Base-by-base conservation (phyloP, 306 rosid genomes). In the Fragaria nilgerrensis region DNA sequence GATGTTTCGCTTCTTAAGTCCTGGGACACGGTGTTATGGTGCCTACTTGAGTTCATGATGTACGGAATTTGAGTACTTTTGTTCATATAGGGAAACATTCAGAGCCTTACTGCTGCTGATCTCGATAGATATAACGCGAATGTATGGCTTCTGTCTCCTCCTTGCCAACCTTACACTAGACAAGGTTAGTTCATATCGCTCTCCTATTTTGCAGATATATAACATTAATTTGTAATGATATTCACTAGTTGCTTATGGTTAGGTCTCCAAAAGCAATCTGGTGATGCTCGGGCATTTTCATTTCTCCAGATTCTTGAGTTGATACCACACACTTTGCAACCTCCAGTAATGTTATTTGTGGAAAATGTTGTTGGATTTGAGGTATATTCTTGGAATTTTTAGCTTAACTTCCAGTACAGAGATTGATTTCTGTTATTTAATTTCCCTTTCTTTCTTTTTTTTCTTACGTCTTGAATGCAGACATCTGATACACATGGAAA, bases 301-400 rank as follows among this genome's bases (percentile, higher is more conserved):
- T 95, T 95, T 89, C 97, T 95, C 75, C 89, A 88, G 86, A 92
- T 96, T 86, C 96, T 96, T 66, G 99, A 89, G 84, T 90, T 91
- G 77, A 85, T 96, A 80, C 96, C 88, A 52, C 82, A 77, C 64
- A 68, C 84, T 68, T 80, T 72, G 55, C 81, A 47, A 55, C 98
- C 97, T 82, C 98, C 99, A 2, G 80, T 71, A 53, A 75, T 96
- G 94, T 77, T 96, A 76, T 89, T 96, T 82, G 92, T 96, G 66
- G 98, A 96, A 84, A 96, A 92, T 83, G 97, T 95, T 44, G 99
- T 96, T 47, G 97, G 98, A 59, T 96, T 96, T 81, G 99, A 96
- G 98, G 99, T 92, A 61, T 78, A 86, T 72, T 80, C 67, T 48
- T 68, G 71, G 73, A 69, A 55, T 27, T 65, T 27, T 83, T 43